Base-by-base conservation (phyloP, 192 early-diverging fungal species). In the Cladochytrium replicatum region DNA sequence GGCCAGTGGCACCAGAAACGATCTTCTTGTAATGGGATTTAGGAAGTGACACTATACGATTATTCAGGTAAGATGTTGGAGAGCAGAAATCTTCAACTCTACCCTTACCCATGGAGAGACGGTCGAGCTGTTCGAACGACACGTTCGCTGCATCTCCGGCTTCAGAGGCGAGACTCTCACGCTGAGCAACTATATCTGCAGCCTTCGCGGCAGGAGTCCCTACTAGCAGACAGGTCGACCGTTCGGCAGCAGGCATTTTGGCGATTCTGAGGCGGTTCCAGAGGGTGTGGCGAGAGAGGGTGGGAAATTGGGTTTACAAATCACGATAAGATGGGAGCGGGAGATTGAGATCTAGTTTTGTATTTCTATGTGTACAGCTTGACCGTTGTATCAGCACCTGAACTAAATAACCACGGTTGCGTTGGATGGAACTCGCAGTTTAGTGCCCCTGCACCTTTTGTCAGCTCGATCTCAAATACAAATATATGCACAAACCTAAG, bases 401-500 rank as follows among this genome's bases (percentile, higher is more conserved):
- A 85, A 13, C 88, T 88, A 54, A 99, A 69, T 29, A 97, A 70
- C 96, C 96, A 99, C 22, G 96, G 93, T 68, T 97, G 91, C 23
- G 79, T 83, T 21, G 96, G 96, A 66, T 99, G 96, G 72, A 90
- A 99, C 54, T 87, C 75, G 41, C 78, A 82, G 53, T 84, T 75
- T 27, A 96, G 69, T 45, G 80, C 83, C 41, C 87, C 86, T 82
- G 60, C 41, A 49, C 3, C 15, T 29, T 39, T 40, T 29, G n/a
- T n/a, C n/a, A n/a, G n/a, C n/a, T n/a, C n/a, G n/a, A n/a, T n/a
- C n/a, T n/a, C n/a, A n/a, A n/a, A n/a, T n/a, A n/a, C n/a, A n/a
- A n/a, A n/a, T n/a, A n/a, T n/a, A n/a, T n/a, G n/a, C n/a, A 41
- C 50, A 55, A 69, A 75, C 84, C 85, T 11, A 93, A 70, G 41